These are phyloP conservation scores for Bipolaris cookei DNA, from an alignment of 2,329 filamentous ascomycete genomes.

Conservation along the genomic window DNA sequence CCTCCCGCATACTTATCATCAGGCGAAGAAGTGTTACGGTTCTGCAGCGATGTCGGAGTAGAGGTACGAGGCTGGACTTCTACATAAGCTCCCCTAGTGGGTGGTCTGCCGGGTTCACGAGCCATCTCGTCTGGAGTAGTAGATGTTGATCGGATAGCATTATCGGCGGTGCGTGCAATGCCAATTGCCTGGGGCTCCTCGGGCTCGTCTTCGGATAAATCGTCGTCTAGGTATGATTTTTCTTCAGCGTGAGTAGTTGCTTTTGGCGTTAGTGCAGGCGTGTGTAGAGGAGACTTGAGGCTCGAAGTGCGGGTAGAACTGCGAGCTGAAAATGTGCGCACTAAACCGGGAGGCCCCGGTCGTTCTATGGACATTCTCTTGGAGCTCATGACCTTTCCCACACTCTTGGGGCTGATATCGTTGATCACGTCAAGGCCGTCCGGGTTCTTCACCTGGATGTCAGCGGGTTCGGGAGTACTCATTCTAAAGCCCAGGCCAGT, in stretches of 20 bases:
- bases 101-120: constrained; percentile 22
- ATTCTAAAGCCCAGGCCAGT: constrained; percentile 40
- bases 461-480: constrained; percentile 26
- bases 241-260: constrained; percentile 22
- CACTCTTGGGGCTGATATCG: constrained; percentile 29
- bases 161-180: constrained; percentile 52
- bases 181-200: constrained; percentile 47
- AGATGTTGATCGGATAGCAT: constrained; percentile 40
- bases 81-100: constrained; percentile 35
- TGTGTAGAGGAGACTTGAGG: constrained; percentile 29
- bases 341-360: constrained; percentile 39
- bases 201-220: constrained; percentile 34
- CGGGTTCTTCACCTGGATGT: constrained; percentile 16
- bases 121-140: constrained; percentile 32
- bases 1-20: constrained; percentile 27
- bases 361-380: constrained; percentile 48
- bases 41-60: constrained; percentile 27
- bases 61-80: constrained; percentile 38
- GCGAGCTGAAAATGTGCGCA: constrained; percentile 46
- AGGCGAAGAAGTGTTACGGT: constrained; percentile 38
- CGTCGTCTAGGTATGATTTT: constrained; percentile 40
- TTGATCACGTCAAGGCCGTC: constrained; percentile 29
- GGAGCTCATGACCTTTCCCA: constrained; percentile 42
- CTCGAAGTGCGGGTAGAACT: constrained; percentile 39
- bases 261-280: constrained; percentile 28